Base-by-base conservation (phyloP, 768 basidiomycete genomes). In the Amanita molliuscula region DNA sequence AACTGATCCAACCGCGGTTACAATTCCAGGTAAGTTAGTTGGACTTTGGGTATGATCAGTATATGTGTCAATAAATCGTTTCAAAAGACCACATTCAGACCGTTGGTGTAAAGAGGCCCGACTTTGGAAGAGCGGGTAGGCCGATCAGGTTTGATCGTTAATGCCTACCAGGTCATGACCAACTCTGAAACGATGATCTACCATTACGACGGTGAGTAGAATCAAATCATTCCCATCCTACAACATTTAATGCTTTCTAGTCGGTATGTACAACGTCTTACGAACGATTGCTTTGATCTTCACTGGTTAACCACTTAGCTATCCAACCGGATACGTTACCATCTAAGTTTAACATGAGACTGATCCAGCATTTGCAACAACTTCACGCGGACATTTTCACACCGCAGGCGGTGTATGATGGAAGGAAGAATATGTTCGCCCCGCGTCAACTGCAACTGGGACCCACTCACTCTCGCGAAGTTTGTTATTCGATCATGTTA, bases 381-480 rank as follows among this genome's bases (percentile, higher is more conserved):
- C 70, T 75, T 3, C 77, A 79, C 1, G 79, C 79, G 0, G 65
- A 75, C n/a, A 67, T 85, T 18, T 91, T 91, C 59, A 85, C 77
- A 2, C 86, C 84, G 9, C 77, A 73, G 10, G 82, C 74, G 15
- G 87, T 78, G 1, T 89, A 88, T 53, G 88, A 90, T 51, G 87
- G 88, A 0, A 73, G 84, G 37, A 90, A 88, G 63, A 89, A 89
- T 54, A 62, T 75, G 51, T 90, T 86, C 57, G 71, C 82, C 20
- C 65, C 78, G 13, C 70, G 76, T 35, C 71, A 75, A 50, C 69
- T 89, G 7, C 76, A 81, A 0, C 79, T 91, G 34, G 77, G 76
- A 25, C 71, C 68, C 2, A 62, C 56, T 0, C 66, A 71, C 34
- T 70, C 68, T 7, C 72, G 73, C 53, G 83, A 81, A 67, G 84